Evolutionary conservation across 768 basidiomycete species (phyloP), one percentile per base, ranked within the genome.

Genomic region (Psilocybe cyanescens): DNA sequence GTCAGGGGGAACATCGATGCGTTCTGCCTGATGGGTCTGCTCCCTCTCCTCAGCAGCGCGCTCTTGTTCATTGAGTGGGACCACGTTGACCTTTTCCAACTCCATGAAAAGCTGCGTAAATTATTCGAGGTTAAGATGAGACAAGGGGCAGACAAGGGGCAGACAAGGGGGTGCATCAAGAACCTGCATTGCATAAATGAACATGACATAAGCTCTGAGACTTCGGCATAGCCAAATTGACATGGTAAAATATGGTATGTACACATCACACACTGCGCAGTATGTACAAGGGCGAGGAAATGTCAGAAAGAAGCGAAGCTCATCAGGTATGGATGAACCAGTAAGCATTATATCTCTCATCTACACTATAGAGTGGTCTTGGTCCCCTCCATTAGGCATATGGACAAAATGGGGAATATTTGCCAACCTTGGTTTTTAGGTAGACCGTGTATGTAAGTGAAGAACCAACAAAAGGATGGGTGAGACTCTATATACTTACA

Each of bases 341-440:
- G 71, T 70, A 75, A 81, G 90, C 89, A 92, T 92, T 92, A 90
- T 86, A 85, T 84, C 84, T 82, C 77, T 83, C 86, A 72, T 76
- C 70, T 75, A 70, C 66, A 55, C 2, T 62, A 58, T 63, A 75
- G 75, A 76, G 70, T 73, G 12, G 37, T 92, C 86, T 91, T 72
- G 89, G 86, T 89, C 86, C 79, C 83, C 81, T 86, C 90, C 90
- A 92, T 93, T 91, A 86, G 80, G 88, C 79, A 73, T 72, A 33
- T 69, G 66, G 76, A 67, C 80, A 79, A 80, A 81, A 78, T 78
- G 58, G 70, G 67, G 66, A 58, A 65, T 69, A 65, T 76, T 79
- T 75, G 81, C 75, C 81, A 82, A 78, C 88, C 86, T 89, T 89
- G 89, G 86, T 90, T 81, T 90, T 81, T 71, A 80, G 81, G 82